Evolutionary conservation across 129 eudicot genomes (phyloP), one percentile per base, ranked within the genome.

Genomic region (Flaveria sonorensis): DNA sequence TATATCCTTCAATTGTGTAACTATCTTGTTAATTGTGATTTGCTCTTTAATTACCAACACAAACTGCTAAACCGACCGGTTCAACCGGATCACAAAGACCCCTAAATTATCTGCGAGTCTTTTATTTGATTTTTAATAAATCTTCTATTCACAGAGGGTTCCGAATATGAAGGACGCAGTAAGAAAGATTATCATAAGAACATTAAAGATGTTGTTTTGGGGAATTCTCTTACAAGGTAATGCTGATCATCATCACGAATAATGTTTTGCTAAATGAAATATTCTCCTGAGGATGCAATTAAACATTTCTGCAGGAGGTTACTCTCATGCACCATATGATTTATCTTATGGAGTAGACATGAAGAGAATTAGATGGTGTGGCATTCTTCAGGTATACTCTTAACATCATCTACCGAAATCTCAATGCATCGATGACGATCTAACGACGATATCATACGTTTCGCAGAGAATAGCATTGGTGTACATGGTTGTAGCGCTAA

Each of bases 221-320:
- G 97, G 97, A 39, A 82, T 92, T 81, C 68, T 92, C 43, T 82
- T 92, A 60, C 97, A 92, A 86, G 97, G 97, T 91, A 88, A 71
- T 50, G 14, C 12, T 32, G 6, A 4, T 48, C 24, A 23, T 26
- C 47, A 1, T 3, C 26, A 57, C 2, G 5, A 36, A 14, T 19
- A 3, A 15, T 62, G 45, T 62, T 62, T 62, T 62, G 45, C 30
- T 62, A 16, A 10, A 26, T 46, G 36, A 45, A 45, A 47, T 24
- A 42, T 50, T 64, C 14, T 1, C 7, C 13, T 10, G 6, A 43
- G 0, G 43, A 30, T 48, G 28, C 7, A 32, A 20, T 9, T 11
- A 11, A 45, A 45, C 13, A 10, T 45, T 45, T 45, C 13, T 71
- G 72, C 83, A 88, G 97, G 97, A 81, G 97, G 97, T 53, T 92